phyloP scores from a whole-genome alignment of 768 basidiomycete genomes.

The Crassisporium funariophilum region DNA sequence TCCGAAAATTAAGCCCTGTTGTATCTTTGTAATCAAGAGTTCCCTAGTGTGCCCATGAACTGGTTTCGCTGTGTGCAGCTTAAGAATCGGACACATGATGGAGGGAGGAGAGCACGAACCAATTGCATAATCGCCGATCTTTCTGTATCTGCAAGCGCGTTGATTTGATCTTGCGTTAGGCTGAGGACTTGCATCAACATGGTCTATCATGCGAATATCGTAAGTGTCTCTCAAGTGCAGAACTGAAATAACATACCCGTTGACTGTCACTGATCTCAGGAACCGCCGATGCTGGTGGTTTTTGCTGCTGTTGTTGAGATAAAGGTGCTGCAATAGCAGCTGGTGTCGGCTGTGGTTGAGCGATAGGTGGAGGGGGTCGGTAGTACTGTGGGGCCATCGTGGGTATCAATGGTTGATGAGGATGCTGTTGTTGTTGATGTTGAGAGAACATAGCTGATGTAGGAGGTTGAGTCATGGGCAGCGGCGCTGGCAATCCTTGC shows the following conservation, averaged over 20 bases:
- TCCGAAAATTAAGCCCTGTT: too few species aligned
- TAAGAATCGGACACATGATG: conserved; percentile 1
- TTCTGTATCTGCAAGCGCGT: conserved; percentile 75
- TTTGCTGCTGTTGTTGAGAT: not conserved
- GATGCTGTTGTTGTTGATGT: conserved; percentile 26
- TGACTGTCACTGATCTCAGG: conserved; percentile 55
- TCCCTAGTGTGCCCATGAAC: conserved; percentile 36
- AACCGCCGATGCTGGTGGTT: conserved; percentile 28
- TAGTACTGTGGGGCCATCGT: conserved; percentile 36
- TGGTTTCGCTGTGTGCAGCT: conserved; percentile 35
- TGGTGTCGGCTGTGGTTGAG: conserved; percentile 25
- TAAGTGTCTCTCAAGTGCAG: too few species aligned
- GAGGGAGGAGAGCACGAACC: conserved; percentile 40
- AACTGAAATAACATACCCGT: conserved; percentile 43
- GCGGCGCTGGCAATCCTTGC: conserved; percentile 29
- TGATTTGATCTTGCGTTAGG: conserved; percentile 82
- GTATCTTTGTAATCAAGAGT: conserved; percentile 11
- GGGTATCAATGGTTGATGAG: conserved; percentile 28
- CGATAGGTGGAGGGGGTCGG: conserved; percentile 31
- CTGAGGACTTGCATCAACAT: conserved; percentile 88
- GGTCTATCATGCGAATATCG: conserved; percentile 42
- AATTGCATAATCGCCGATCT: conserved; percentile 79
- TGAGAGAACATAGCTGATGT: conserved; percentile 31
- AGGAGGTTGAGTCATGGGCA: conserved; percentile 25
- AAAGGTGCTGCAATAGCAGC: conserved; percentile 18